Base-by-base conservation (phyloP, 495 filamentous ascomycete genomes). In the Apodospora peruviana region DNA sequence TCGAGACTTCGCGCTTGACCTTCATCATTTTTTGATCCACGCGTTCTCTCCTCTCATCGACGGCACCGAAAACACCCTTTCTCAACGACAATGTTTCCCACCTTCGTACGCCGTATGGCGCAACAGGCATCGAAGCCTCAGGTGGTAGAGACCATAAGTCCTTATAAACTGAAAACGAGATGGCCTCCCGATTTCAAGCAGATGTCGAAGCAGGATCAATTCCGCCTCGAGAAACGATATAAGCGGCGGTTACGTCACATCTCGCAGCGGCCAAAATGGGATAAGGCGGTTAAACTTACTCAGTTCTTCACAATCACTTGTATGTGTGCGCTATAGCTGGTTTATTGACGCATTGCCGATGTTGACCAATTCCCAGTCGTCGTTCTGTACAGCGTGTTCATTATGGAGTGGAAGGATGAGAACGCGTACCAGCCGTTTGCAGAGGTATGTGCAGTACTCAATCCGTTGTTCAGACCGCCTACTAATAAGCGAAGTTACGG, bases 151-250 rank as follows among this genome's bases (percentile, higher is more conserved):
- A 71, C 1, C 90, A 86, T 77, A 32, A 10, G 16, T 16, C 10
- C 36, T 11, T 41, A 22, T 18, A 83, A 80, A 62, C 85, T 88
- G n/a, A 88, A 90, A 65, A 85, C 84, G 50, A 67, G 80, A 65
- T 99, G 94, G 94, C 93, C 93, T 18, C 93, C 93, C 2, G 89
- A 96, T 65, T 90, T 97, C 74, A 70, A 71, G 42, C 84, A 87
- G 60, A 79, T 99, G 42, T 81, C 83, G 4, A 67, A 72, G 14
- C 90, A 86, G 61, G 84, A 97, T 56, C 86, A 96, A 63, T 93
- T 97, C 68, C 79, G 83, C 4, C 80, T 91, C 50, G 88, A 94
- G 64, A 80, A 83, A 47, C 79, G 82, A 50, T 88, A 86, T 65
- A 83, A 85, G 50, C 74, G 86, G 27, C 75, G 85, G 49, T 62